Conservation (phyloP, 75 land plant species). For the Pinus taeda region DNA sequence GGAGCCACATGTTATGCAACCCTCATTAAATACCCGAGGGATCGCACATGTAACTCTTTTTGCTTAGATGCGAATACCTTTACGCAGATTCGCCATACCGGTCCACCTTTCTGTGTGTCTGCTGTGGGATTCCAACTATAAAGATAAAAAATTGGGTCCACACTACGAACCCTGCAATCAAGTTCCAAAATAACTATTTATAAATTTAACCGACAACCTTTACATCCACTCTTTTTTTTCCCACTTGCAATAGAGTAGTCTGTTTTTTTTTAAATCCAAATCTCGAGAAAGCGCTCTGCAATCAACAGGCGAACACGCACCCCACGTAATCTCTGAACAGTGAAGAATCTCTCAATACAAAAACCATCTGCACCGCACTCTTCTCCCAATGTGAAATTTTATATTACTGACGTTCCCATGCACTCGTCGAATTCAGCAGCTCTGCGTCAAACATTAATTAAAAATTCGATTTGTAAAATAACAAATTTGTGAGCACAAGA, state of each 20-base stretch:
- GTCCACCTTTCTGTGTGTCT: slow-evolving; percentile 9
- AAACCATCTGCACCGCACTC: background rate
- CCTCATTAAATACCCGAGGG: background rate
- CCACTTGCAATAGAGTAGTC: background rate
- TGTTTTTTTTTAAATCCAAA: background rate
- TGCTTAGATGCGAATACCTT: slow-evolving; percentile 4
- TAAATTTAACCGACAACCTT: background rate
- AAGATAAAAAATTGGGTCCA: background rate
- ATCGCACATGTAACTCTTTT: background rate
- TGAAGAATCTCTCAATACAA: no score
- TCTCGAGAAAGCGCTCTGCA: background rate
- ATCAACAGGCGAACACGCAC: background rate
- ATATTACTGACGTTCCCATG: no score
- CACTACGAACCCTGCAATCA: background rate
- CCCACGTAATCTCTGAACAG: background rate
- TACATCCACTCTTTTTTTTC: background rate
- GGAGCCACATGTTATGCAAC: slow-evolving; percentile 8
- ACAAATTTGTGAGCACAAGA: no score
- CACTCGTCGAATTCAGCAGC: no score
- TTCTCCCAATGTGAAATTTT: no score
- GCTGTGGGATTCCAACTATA: background rate
- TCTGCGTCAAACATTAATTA: no score
- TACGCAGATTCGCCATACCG: slow-evolving; percentile 10
- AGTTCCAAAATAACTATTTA: background rate
- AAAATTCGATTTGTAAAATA: no score